Evolutionary conservation across 805 yeast genomes (phyloP).

Genomic region (Wickerhamiella domercqiae): DNA sequence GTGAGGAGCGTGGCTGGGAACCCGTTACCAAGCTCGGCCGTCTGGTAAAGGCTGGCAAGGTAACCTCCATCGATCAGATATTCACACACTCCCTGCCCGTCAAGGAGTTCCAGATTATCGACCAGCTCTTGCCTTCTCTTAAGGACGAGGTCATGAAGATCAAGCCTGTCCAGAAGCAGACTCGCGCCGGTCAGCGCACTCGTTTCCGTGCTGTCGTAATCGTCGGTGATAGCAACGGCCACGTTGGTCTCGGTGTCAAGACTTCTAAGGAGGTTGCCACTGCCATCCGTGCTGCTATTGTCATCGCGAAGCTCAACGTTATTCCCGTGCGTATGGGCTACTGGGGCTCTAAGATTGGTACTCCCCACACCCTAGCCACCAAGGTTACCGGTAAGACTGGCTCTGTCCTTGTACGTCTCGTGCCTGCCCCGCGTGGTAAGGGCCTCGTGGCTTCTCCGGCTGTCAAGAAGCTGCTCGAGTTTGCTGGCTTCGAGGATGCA

Average conservation of each 20-base stretch:
- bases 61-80: constrained; percentile 92
- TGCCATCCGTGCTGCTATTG: constrained; percentile 99
- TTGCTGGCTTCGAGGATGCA: constrained; percentile 99
- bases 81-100: constrained; percentile 98
- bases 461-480: constrained; percentile 95
- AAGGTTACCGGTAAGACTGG: constrained; percentile 99
- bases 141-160: constrained; percentile 99
- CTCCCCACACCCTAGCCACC: constrained; percentile 96
- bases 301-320: constrained; percentile 96
- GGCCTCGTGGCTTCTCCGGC: constrained; percentile 99
- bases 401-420: constrained; percentile 93
- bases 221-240: constrained; percentile 99
- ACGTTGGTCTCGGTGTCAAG: constrained; percentile 99
- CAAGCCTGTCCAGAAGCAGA: constrained; percentile 99
- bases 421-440: constrained; percentile 99
- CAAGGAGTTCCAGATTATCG: constrained; percentile 98
- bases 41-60: constrained; percentile 97
- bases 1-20: constrained; percentile 97
- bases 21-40: constrained; percentile 99
- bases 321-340: constrained; percentile 99
- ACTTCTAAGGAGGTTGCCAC: constrained; percentile 99
- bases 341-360: constrained; percentile 99
- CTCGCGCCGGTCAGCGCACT: constrained; percentile 99
- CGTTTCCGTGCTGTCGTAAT: constrained; percentile 99
- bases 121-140: constrained; percentile 86